Evolutionary conservation across 192 early-diverging fungal species (phyloP), one percentile per base, ranked within the genome.

Genomic region (Coemansia sp.): DNA sequence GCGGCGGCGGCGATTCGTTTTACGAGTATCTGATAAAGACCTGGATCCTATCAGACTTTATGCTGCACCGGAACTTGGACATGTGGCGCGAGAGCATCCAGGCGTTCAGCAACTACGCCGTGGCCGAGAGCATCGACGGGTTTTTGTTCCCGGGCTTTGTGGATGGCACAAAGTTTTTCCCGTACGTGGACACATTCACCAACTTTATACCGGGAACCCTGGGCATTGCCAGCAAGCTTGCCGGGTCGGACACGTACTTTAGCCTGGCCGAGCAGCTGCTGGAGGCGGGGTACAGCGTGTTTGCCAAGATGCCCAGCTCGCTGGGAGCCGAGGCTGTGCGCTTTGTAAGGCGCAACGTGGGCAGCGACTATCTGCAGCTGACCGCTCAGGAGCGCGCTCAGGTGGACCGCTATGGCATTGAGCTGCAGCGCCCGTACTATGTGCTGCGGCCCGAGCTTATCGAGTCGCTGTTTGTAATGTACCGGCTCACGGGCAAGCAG

Each of bases 21-120:
- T 97, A 96, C 79, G 92, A 97, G 79, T 97, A 97, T 53, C 73
- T 95, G 42, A 79, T 82, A 20, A 97, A 97, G 58, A 91, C 91
- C 47, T 94, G 87, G 59, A 69, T 93, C 8, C 86, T 89, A 45
- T 92, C 92, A 0, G 82, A 67, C 53, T 78, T 66, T 58, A 71
- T 66, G 69, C 60, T 78, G 12, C 56, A 78, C 53, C 68, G 75
- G 57, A 62, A 78, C 49, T 46, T 62, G 21, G 75, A 78, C 38
- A 17, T 78, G 34, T 78, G 75, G 75, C 71, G 57, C 54, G 64
- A 71, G 46, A 78, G 75, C 62, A 64, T 78, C 39, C 60, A 64
- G 45, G 37, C 75, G 9, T 56, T 78, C 39, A 54, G 58, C 42
- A 56, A 49, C 30, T 62, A 64, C 28, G 54, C 51, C 6, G 60